These are phyloP conservation scores for Boletus pseudo-olivaceus DNA, from an alignment of 768 basidiomycete species.

Conservation along the genomic window DNA sequence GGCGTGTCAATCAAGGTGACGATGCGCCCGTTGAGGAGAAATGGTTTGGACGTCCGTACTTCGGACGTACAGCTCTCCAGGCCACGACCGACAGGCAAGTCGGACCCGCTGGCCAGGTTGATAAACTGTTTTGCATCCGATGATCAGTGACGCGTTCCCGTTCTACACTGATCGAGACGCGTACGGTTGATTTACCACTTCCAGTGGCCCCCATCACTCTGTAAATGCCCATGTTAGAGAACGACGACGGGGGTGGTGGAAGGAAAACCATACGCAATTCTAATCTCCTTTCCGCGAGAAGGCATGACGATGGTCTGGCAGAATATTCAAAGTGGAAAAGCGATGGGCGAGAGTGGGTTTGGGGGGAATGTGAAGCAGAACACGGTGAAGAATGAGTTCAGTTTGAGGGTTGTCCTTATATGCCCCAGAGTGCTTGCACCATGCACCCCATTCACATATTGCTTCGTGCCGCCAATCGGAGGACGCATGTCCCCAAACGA, in stretches of 20 bases:
- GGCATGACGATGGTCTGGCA: conserved; percentile 20
- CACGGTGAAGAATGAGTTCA: background rate
- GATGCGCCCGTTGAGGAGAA: conserved; percentile 41
- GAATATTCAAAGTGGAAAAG: background rate
- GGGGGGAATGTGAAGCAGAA: background rate
- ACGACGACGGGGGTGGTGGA: background rate
- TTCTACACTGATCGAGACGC: background rate
- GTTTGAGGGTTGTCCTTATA: conserved; percentile 14
- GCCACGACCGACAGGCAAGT: conserved; percentile 42
- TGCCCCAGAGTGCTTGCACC: conserved; percentile 2
- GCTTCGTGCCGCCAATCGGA: conserved; percentile 3
- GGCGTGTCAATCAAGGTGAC: conserved; percentile 58
- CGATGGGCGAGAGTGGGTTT: background rate
- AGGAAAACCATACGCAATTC: conserved; percentile 28
- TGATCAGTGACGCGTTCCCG: background rate
- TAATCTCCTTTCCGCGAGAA: conserved; percentile 26
- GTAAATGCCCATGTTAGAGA: conserved; percentile 8
- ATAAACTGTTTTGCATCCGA: conserved; percentile 41
- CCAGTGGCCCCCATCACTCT: conserved; percentile 36
- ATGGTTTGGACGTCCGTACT: conserved; percentile 42
- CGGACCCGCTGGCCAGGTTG: conserved; percentile 49
- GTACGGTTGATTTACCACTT: conserved; percentile 36
- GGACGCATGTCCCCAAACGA: conserved; percentile 12
- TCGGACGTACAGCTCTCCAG: conserved; percentile 50
- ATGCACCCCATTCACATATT: conserved; percentile 14